phyloP scores from a whole-genome alignment of 805 yeast genomes.

The Saturnispora quitensis region DNA sequence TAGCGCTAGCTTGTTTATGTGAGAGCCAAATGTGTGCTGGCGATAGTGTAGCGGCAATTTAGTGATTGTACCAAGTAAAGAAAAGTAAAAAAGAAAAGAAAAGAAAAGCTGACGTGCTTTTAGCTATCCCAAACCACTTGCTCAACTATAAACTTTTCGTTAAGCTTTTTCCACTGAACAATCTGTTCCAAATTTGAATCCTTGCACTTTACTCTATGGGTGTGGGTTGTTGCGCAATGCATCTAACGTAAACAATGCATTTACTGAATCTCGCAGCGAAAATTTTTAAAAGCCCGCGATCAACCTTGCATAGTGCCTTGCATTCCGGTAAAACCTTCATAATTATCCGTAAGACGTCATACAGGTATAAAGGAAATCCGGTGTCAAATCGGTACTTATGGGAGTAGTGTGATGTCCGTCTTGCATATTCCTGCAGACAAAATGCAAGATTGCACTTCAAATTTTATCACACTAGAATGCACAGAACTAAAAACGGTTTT shows the following conservation, averaged over 20 bases:
- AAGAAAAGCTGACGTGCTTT: background rate
- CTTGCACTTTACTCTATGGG: background rate
- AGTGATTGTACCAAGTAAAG: background rate
- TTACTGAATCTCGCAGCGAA: background rate
- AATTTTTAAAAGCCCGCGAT: background rate
- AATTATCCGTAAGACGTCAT: background rate
- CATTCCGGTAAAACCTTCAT: background rate
- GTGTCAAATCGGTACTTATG: background rate
- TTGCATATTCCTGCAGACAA: background rate
- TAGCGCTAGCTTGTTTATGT: too few species aligned
- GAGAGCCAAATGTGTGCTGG: too few species aligned
- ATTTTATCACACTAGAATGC: background rate
- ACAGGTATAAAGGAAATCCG: background rate
- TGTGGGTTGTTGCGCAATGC: background rate
- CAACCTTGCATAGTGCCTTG: background rate
- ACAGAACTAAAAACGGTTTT: background rate
- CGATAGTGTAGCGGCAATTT: too few species aligned
- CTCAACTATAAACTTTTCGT: background rate
- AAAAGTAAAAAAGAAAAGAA: background rate
- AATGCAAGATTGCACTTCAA: background rate
- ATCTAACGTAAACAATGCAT: background rate
- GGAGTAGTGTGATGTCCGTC: background rate
- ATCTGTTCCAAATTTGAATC: background rate
- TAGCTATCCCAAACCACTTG: background rate
- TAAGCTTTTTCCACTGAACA: background rate